A percentile compares a stretch with the other conserved stretches of the same genome.
These are phyloP conservation scores for Dendrobium officinale DNA, from an alignment of 106 monocot species.

Conservation along the genomic window DNA sequence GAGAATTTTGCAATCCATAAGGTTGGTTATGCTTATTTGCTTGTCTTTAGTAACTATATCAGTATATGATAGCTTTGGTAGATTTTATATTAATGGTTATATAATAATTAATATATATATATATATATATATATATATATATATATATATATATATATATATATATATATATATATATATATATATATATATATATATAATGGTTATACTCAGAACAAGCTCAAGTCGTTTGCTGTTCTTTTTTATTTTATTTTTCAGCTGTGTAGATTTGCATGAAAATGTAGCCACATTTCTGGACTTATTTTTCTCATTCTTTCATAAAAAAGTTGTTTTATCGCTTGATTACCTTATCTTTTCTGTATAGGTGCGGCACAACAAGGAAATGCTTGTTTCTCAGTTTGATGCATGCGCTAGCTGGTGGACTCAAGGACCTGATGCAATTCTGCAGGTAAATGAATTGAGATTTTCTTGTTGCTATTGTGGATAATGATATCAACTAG, in stretches of 20 bases:
- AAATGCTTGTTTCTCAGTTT: conserved; percentile 77
- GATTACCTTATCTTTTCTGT: conserved; percentile 1
- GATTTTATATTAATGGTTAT: conserved; percentile 1
- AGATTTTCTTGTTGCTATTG: not conserved
- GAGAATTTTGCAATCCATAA: conserved; percentile 88
- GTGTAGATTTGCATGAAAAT: not conserved
- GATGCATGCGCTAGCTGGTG: conserved; percentile 99
- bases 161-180: too few relatives aligned
- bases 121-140: too few relatives aligned
- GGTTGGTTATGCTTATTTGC: conserved; percentile 36
- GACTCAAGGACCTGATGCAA: conserved; percentile 96
- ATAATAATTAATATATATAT: too few relatives aligned
- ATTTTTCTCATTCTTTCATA: not conserved
- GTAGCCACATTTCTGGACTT: not conserved
- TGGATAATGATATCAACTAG: not conserved
- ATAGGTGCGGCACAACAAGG: conserved; percentile 38
- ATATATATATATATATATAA: too few relatives aligned
- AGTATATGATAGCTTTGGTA: not conserved
- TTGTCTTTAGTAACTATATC: not conserved
- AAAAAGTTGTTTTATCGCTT: not conserved
- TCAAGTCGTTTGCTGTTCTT: not conserved
- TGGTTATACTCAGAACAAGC: not conserved
- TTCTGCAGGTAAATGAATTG: conserved; percentile 57
- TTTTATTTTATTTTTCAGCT: not conserved
- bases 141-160: too few relatives aligned